These are phyloP conservation scores for Aspergillus felis DNA, from an alignment of 2,329 filamentous ascomycete species.

Conservation along the genomic window DNA sequence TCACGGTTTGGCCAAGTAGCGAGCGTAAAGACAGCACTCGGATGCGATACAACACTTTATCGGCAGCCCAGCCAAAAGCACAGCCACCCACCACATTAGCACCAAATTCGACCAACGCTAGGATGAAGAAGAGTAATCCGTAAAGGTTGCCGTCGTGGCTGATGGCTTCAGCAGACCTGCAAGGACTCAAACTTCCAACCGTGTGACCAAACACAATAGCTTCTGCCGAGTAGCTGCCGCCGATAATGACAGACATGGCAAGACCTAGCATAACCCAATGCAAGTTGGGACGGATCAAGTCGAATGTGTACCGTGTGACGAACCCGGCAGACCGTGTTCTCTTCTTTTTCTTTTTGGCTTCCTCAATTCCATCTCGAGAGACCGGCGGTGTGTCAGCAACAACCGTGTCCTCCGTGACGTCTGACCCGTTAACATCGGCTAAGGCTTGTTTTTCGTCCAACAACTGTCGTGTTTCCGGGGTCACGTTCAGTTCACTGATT, in stretches of 20 bases:
- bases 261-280: slow-evolving; percentile 47
- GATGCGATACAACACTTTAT: slow-evolving; percentile 60
- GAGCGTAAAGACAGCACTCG: slow-evolving; percentile 61
- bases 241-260: slow-evolving; percentile 52
- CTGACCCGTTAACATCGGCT: slow-evolving; percentile 13
- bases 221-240: slow-evolving; percentile 53
- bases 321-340: slow-evolving; percentile 20
- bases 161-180: slow-evolving; percentile 47
- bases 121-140: slow-evolving; percentile 56
- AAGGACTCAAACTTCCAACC: slow-evolving; percentile 54
- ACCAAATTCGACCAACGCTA: slow-evolving; percentile 55
- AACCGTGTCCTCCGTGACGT: slow-evolving; percentile 18
- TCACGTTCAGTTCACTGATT: slow-evolving; percentile 13
- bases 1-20: slow-evolving; percentile 60
- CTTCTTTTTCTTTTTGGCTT: slow-evolving; percentile 14
- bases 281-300: slow-evolving; percentile 42
- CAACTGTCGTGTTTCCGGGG: slow-evolving; percentile 6
- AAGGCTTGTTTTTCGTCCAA: slow-evolving; percentile 17
- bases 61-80: slow-evolving; percentile 55
- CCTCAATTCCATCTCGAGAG: slow-evolving; percentile 7
- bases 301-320: slow-evolving; percentile 29
- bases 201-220: slow-evolving; percentile 59
- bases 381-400: slow-evolving; percentile 9
- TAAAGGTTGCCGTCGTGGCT: slow-evolving; percentile 50
- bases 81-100: slow-evolving; percentile 59